Conservation (phyloP, 345 rosid species). For the Brassica nigra region DNA sequence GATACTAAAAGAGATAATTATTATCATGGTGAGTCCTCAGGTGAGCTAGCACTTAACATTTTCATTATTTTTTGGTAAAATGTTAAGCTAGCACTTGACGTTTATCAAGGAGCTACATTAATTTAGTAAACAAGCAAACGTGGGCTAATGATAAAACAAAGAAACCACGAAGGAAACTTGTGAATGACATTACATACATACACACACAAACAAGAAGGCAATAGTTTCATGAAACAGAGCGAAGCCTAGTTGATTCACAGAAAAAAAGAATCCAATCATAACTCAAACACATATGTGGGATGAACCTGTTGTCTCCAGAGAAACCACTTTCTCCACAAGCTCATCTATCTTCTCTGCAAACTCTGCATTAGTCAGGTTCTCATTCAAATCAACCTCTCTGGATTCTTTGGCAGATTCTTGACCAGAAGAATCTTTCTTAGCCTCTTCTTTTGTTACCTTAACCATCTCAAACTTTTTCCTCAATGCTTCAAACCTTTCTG, state of each 20-base stretch:
- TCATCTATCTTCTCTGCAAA: slow-evolving; percentile 69
- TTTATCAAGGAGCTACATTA: too few species aligned
- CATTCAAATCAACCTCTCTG: slow-evolving; percentile 29
- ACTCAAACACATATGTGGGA: slow-evolving; percentile 43
- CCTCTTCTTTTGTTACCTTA: slow-evolving; percentile 30
- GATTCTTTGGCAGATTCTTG: slow-evolving; percentile 22
- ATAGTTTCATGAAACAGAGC: neutral
- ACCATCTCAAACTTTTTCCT: slow-evolving; percentile 42
- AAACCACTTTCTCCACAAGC: slow-evolving; percentile 69
- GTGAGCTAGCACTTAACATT: too few species aligned
- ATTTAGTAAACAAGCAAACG: too few species aligned
- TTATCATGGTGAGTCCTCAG: too few species aligned
- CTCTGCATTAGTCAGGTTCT: slow-evolving; percentile 35
- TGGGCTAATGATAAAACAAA: neutral
- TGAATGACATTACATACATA: neutral
- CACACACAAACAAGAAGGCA: neutral
- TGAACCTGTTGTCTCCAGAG: slow-evolving; percentile 55
- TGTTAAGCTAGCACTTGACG: too few species aligned
- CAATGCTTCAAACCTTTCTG: slow-evolving; percentile 48
- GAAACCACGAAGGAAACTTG: neutral
- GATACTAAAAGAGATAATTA: too few species aligned
- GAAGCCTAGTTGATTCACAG: too few species aligned
- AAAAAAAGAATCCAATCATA: too few species aligned
- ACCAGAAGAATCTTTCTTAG: neutral
- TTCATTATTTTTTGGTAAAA: too few species aligned